These are phyloP conservation scores for Fusarium albidum DNA, from an alignment of 2,329 filamentous ascomycete species.

Conservation along the genomic window DNA sequence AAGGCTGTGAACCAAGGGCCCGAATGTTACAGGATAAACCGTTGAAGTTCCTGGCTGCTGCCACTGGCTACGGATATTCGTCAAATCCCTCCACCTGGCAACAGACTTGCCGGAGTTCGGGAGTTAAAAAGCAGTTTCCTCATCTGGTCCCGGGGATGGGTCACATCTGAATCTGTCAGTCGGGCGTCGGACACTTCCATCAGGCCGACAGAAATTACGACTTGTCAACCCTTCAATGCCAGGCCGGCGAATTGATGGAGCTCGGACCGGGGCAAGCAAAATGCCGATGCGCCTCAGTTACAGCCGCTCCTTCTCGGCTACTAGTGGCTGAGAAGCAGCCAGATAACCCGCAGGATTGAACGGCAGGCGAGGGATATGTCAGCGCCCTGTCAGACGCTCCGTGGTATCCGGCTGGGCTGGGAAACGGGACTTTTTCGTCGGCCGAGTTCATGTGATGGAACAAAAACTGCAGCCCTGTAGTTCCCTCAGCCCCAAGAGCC, in stretches of 20 bases:
- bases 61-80: background rate
- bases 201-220: conserved; percentile 8
- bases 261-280: conserved; percentile 28
- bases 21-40: background rate
- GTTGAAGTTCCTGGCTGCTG: background rate
- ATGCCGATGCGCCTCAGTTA: conserved; percentile 30
- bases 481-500: conserved; percentile 14
- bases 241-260: conserved; percentile 20
- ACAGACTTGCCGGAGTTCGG: conserved; percentile 2
- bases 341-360: conserved; percentile 5
- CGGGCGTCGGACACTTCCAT: conserved; percentile 9
- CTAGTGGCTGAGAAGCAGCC: conserved; percentile 12
- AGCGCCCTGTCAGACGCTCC: conserved; percentile 35
- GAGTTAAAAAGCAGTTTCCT: conserved; percentile 11
- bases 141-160: background rate
- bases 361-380: conserved; percentile 32
- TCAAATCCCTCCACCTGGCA: background rate
- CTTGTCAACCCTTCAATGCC: conserved; percentile 21
- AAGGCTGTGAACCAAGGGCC: conserved; percentile 1
- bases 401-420: conserved; percentile 37
- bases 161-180: conserved; percentile 17
- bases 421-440: conserved; percentile 42
- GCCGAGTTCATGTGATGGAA: conserved; percentile 36
- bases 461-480: conserved; percentile 39
- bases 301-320: conserved; percentile 38